Evolutionary conservation across 495 filamentous ascomycete genomes (phyloP).

Genomic region (Astrothelium macrocarpum): DNA sequence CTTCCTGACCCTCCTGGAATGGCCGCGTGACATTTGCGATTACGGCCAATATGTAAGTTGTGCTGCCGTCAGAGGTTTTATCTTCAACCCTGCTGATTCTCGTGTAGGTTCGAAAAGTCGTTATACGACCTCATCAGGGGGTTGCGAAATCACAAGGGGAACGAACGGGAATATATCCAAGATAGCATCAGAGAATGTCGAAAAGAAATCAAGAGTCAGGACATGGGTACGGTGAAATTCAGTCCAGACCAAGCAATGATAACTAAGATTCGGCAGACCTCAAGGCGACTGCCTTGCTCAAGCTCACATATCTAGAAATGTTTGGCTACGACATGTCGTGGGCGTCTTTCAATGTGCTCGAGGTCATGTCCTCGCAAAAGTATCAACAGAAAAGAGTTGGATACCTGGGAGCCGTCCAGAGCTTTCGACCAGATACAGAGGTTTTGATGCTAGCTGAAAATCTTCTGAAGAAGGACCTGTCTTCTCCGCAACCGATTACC

Average conservation of each 20-base stretch:
- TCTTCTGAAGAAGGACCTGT: conserved; percentile 90
- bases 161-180: conserved; percentile 87
- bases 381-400: conserved; percentile 91
- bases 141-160: conserved; percentile 84
- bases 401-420: conserved; percentile 94
- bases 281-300: conserved; percentile 90
- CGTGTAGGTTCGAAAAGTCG: conserved; percentile 92
- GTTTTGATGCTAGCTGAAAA: conserved; percentile 97
- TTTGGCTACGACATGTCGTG: conserved; percentile 99
- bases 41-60: background rate
- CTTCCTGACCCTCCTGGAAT: background rate
- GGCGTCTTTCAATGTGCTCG: conserved; percentile 95
- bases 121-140: conserved; percentile 97
- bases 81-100: background rate
- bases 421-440: conserved; percentile 89
- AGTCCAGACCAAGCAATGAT: conserved; percentile 1
- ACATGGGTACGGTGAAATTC: conserved; percentile 57
- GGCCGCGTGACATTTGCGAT: background rate
- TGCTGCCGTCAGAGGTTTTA: background rate
- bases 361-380: conserved; percentile 94
- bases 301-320: conserved; percentile 96
- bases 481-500: conserved; percentile 58
- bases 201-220: conserved; percentile 74
- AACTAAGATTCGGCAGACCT: conserved; percentile 54
- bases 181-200: conserved; percentile 89